Evolutionary conservation across 805 yeast species (phyloP).

Genomic region (Zygotorulaspora florentina): DNA sequence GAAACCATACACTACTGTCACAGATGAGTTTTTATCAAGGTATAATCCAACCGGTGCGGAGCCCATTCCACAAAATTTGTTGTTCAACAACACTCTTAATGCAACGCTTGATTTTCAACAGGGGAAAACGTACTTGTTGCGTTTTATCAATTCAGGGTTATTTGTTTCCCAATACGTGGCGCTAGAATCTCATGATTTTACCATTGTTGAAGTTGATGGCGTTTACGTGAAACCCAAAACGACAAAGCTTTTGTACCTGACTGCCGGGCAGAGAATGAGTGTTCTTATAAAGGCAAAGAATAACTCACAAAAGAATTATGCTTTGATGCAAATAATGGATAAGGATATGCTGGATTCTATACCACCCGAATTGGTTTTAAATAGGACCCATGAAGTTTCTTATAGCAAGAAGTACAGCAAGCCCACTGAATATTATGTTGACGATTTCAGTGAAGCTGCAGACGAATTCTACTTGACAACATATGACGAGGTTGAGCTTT

Average conservation of each 20-base stretch:
- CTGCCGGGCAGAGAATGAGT: constrained; percentile 81
- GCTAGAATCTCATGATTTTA: constrained; percentile 67
- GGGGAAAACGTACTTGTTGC: constrained; percentile 57
- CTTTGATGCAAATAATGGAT: constrained; percentile 61
- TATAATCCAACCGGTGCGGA: constrained; percentile 85
- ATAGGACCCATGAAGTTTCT: constrained; percentile 51
- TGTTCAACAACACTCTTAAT: constrained; percentile 63
- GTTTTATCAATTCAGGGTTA: constrained; percentile 64
- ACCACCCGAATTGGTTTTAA: constrained; percentile 55
- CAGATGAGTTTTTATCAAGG: constrained; percentile 49
- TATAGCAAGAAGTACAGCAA: constrained; percentile 40
- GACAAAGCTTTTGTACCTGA: constrained; percentile 53
- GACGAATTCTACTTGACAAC: constrained; percentile 39
- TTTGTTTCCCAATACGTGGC: constrained; percentile 69
- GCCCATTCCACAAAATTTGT: constrained; percentile 65
- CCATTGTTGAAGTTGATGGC: constrained; percentile 74
- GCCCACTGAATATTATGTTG: constrained; percentile 29
- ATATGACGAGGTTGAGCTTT: constrained; percentile 44
- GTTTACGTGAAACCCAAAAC: constrained; percentile 55
- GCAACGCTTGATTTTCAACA: constrained; percentile 52
- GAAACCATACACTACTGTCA: constrained; percentile 44
- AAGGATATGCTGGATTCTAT: constrained; percentile 62
- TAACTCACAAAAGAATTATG: constrained; percentile 45
- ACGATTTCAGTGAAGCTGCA: constrained; percentile 18
- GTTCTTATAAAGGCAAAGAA: constrained; percentile 58